Conservation (phyloP, 2,329 filamentous ascomycete genomes). For the Verticillium zaregamsianum region DNA sequence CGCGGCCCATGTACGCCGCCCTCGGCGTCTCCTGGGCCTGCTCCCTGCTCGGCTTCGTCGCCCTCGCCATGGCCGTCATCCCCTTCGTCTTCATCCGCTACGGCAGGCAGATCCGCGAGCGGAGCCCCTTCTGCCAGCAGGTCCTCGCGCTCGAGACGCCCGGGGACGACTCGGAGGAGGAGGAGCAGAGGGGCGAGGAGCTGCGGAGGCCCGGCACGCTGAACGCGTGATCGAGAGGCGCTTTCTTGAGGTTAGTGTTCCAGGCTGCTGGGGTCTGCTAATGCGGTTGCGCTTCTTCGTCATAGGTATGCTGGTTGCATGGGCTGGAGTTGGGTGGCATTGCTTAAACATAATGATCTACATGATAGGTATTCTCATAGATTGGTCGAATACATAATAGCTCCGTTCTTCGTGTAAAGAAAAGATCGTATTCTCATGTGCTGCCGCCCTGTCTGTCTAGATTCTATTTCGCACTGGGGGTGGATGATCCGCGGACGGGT, state of each 20-base stretch:
- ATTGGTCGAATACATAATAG: neutral
- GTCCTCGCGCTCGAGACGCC: neutral
- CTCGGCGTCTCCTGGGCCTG: slow-evolving; percentile 47
- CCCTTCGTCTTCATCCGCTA: slow-evolving; percentile 53
- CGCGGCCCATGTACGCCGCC: slow-evolving; percentile 42
- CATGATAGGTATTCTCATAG: neutral
- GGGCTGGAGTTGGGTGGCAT: neutral
- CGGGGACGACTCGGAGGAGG: neutral
- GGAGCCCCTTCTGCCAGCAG: neutral
- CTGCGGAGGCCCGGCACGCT: neutral
- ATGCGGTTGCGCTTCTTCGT: neutral
- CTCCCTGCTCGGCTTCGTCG: slow-evolving; percentile 46
- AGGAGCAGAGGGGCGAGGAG: neutral
- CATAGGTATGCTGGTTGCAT: neutral
- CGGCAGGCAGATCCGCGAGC: slow-evolving; percentile 17
- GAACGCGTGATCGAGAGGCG: neutral
- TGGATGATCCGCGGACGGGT: too few species aligned
- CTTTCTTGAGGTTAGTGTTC: neutral
- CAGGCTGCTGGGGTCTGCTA: neutral
- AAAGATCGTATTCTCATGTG: too few species aligned
- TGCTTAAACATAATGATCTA: neutral
- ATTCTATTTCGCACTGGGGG: too few species aligned
- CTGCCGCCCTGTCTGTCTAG: too few species aligned
- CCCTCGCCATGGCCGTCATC: slow-evolving; percentile 43
- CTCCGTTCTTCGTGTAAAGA: too few species aligned